Conservation (phyloP, 106 monocot genomes). For the Hemerocallis citrina region DNA sequence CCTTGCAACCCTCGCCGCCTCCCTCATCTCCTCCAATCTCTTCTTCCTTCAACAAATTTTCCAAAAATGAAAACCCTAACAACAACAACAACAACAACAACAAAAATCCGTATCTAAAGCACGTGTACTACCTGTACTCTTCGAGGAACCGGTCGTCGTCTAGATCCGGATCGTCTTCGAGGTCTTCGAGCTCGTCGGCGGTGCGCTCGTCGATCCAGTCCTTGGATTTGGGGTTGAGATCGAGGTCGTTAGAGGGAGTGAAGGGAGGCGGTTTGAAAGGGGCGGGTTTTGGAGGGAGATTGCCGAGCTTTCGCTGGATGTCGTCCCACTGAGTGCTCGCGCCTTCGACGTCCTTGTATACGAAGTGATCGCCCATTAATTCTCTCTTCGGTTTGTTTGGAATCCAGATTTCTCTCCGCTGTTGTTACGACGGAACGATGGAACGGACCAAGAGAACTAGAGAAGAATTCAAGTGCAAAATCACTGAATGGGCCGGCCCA, state of each 20-base stretch:
- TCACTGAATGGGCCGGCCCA: too few relatives aligned
- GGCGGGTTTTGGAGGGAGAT: constrained; percentile 80
- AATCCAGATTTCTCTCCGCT: neutral
- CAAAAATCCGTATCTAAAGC: neutral
- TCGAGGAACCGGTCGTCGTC: constrained; percentile 90
- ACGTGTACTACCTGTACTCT: constrained; percentile 53
- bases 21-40: constrained; percentile 71
- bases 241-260: constrained; percentile 50
- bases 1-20: constrained; percentile 41
- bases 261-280: constrained; percentile 78
- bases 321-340: constrained; percentile 93
- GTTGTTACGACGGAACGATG: too few relatives aligned
- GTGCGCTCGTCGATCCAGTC: constrained; percentile 66
- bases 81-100: neutral
- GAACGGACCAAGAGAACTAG: too few relatives aligned
- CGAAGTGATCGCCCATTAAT: constrained; percentile 50
- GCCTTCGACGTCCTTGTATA: constrained; percentile 97
- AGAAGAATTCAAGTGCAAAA: too few relatives aligned
- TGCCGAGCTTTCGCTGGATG: constrained; percentile 82
- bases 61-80: neutral
- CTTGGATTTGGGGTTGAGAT: constrained; percentile 48
- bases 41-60: constrained; percentile 46
- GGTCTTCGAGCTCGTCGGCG: constrained; percentile 76
- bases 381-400: too few relatives aligned
- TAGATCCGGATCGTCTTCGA: constrained; percentile 75